Percentiles rank a stretch among this genome's conserved stretches.
Conservation (phyloP, 2,329 filamentous ascomycete species). For the Penicillium sp. region DNA sequence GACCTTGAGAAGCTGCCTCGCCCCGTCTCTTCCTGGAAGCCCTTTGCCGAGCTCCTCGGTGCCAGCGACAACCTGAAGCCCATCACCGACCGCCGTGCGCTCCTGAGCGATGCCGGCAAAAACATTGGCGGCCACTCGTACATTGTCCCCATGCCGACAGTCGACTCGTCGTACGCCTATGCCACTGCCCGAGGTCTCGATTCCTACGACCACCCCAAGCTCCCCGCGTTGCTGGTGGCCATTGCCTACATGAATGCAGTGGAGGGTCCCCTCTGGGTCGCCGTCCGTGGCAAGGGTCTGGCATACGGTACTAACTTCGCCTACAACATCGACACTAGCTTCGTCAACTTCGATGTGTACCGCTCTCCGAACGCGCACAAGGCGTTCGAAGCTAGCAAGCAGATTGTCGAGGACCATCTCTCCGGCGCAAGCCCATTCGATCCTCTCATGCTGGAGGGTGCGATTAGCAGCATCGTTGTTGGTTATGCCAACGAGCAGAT, state of each 20-base stretch:
- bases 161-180: slow-evolving; percentile 88
- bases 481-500: slow-evolving; percentile 84
- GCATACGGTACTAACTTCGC: slow-evolving; percentile 86
- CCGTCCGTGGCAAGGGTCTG: slow-evolving; percentile 87
- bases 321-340: slow-evolving; percentile 75
- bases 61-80: slow-evolving; percentile 61
- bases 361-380: slow-evolving; percentile 86
- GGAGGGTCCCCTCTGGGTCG: slow-evolving; percentile 92
- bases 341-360: slow-evolving; percentile 83
- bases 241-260: slow-evolving; percentile 89
- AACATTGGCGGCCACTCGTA: slow-evolving; percentile 74
- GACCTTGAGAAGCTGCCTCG: slow-evolving; percentile 73
- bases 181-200: slow-evolving; percentile 73
- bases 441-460: slow-evolving; percentile 79
- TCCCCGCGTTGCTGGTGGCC: slow-evolving; percentile 85
- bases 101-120: slow-evolving; percentile 74
- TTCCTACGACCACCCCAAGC: slow-evolving; percentile 72
- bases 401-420: slow-evolving; percentile 73
- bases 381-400: slow-evolving; percentile 75
- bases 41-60: slow-evolving; percentile 58
- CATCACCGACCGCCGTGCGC: slow-evolving; percentile 67
- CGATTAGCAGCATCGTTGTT: slow-evolving; percentile 86
- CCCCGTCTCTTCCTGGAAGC: slow-evolving; percentile 78
- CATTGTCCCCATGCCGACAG: slow-evolving; percentile 85
- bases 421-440: slow-evolving; percentile 73